Base-by-base conservation (phyloP, 1,139 yeast genomes). In the Chernovozyma sophiae-reginae region DNA sequence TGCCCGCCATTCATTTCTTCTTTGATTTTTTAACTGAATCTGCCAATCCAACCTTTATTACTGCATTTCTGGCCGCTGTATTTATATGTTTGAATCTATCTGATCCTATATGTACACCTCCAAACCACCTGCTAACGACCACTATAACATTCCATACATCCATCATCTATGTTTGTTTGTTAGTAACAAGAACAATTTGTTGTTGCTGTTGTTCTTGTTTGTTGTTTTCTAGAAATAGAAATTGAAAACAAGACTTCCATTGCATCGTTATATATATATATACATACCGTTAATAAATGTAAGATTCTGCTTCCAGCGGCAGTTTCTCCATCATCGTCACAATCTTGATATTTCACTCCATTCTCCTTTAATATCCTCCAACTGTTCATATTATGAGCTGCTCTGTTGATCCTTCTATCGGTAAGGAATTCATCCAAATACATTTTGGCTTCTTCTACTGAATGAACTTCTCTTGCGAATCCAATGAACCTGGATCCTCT, bases 271-370 rank as follows among this genome's bases (percentile, higher is more conserved):
- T 18, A 30, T 13, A 15, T 13, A 10, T 30, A 18, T 17, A 18
- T 24, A 66, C 77, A 44, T 52, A 79, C 77, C 34, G 86, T 79
- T 43, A 90, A 62, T 38, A 90, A 62, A 65, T 89, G 97, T 39
- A 89, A 60, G 66, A 90, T 65, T 42, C 97, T 65, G 4, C 94
- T 80, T 4, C 99, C 98, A 0, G 98, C 96, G 0, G 97, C 98
- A 0, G 95, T 74, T 54, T 92, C 99, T 3, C 98, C 98, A 55
- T 92, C 98, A 55, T 94, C 98, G 51, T 92, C 97, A 52, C 86
- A 87, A 52, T 92, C 97, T 49, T 86, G 92, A 40, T 69, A 74
- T 32, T 73, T 69, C 0, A 79, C 72, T 0, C 79, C 81, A 24
- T 72, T 65, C 0, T 57, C 60, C 19, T 73, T 65, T 43, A 69